phyloP scores from a whole-genome alignment of 2,329 filamentous ascomycete genomes.

The Colletotrichum graminicola region DNA sequence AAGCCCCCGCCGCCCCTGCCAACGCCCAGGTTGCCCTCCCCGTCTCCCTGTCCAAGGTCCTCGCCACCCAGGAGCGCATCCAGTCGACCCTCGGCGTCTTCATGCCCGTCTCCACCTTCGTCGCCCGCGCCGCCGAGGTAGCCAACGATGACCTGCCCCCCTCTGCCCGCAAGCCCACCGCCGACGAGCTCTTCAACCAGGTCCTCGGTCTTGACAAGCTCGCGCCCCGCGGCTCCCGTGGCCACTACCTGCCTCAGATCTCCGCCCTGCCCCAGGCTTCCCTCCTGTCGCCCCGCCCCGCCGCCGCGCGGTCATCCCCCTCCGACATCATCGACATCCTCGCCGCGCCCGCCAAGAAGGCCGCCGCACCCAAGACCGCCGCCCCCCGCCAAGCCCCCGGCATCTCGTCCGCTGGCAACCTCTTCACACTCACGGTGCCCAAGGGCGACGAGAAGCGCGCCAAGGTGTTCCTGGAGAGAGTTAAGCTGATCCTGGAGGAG shows the following conservation, averaged over 20 bases:
- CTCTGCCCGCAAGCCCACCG: conserved; percentile 72
- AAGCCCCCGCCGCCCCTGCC: conserved; percentile 56
- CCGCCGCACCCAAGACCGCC: conserved; percentile 44
- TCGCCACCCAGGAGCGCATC: conserved; percentile 85
- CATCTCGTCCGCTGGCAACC: conserved; percentile 72
- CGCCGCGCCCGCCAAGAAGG: conserved; percentile 55
- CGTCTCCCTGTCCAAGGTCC: conserved; percentile 82
- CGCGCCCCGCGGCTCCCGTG: conserved; percentile 59
- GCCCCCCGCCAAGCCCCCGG: conserved; percentile 53
- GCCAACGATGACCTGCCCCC: conserved; percentile 90
- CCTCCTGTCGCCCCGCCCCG: conserved; percentile 50
- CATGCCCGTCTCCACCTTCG: conserved; percentile 87
- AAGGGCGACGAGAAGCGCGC: conserved; percentile 86
- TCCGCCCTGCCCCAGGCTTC: conserved; percentile 65
- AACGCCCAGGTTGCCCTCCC: conserved; percentile 76
- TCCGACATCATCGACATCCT: conserved; percentile 88
- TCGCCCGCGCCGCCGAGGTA: conserved; percentile 84
- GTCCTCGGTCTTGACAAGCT: conserved; percentile 77
- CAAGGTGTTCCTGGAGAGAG: conserved; percentile 83
- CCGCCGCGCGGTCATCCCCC: conserved; percentile 49
- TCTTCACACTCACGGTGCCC: conserved; percentile 85
- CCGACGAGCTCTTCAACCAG: conserved; percentile 90
- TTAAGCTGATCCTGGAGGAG: conserved; percentile 85
- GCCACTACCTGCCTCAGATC: conserved; percentile 81
- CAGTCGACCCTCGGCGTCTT: conserved; percentile 82